A percentile compares a stretch with the other conserved stretches of the same genome.
phyloP scores from a whole-genome alignment of 805 yeast species.

The Candida coleopterorum region DNA sequence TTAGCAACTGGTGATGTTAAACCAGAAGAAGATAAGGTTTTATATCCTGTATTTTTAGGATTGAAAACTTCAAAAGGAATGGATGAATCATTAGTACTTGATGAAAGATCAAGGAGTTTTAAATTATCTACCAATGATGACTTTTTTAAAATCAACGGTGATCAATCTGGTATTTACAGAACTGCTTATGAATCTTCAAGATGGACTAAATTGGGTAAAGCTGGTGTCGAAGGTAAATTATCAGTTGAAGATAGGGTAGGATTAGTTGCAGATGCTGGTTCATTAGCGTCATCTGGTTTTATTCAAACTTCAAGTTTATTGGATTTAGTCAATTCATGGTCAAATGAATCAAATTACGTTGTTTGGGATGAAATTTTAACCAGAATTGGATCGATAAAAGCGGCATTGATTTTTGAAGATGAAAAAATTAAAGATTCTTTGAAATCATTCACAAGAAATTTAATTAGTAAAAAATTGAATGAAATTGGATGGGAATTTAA shows the following conservation, averaged over 20 bases:
- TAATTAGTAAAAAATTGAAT: conserved; percentile 51
- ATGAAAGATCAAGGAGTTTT: conserved; percentile 37
- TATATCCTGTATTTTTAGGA: conserved; percentile 71
- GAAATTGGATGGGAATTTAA: conserved; percentile 63
- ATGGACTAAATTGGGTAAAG: conserved; percentile 62
- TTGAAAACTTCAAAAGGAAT: conserved; percentile 54
- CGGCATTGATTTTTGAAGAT: conserved; percentile 54
- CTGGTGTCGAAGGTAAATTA: conserved; percentile 53
- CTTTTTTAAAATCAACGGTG: conserved; percentile 68
- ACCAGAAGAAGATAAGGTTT: conserved; percentile 63
- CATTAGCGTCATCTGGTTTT: conserved; percentile 67
- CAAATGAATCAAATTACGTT: conserved; percentile 53
- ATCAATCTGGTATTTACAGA: conserved; percentile 71
- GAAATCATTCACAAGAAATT: conserved; percentile 47
- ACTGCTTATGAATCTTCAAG: conserved; percentile 67
- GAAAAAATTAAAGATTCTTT: conserved; percentile 44
- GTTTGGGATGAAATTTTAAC: conserved; percentile 62
- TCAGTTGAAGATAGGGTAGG: conserved; percentile 77
- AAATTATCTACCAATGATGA: conserved; percentile 35
- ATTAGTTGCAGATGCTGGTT: conserved; percentile 72
- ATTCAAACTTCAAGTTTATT: conserved; percentile 59
- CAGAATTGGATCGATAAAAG: conserved; percentile 44
- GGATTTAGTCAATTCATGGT: conserved; percentile 57
- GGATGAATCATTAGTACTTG: conserved; percentile 55
- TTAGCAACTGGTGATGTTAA: conserved; percentile 73